Base-by-base conservation (phyloP, 345 rosid genomes). In the Aquilaria yunnanensis region DNA sequence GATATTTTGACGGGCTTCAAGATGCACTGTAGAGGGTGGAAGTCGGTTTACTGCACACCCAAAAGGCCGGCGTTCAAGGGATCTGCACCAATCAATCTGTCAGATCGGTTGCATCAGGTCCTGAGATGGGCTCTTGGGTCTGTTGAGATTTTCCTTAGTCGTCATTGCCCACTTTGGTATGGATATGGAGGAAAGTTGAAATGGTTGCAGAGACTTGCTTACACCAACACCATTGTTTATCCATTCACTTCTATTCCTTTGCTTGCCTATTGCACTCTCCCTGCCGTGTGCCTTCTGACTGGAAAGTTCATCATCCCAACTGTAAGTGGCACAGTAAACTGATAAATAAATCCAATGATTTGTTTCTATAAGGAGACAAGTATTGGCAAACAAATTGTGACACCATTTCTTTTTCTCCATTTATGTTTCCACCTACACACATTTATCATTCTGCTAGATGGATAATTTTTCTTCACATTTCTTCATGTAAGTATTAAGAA, bases 1-100 rank as follows among this genome's bases (percentile, higher is more conserved):
- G 96, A 92, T 64, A 92, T 92, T 53, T 69, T 93, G 51, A 87
- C 96, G 8, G 97, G 98, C 29, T 90, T 93, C 70, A 90, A 83
- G 73, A 93, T 93, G 97, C 98, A 93, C 62, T 93, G 98, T 65
- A 81, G 97, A 81, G 98, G 98, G 37, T 93, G 98, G 97, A 93
- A 79, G 52, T 93, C 97, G 0, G 82, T 93, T 8, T 93, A 93
- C 49, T 93, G 97, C 65, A 74, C 79, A 79, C 98, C 97, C 30
- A 80, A 81, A 62, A 77, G 83, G 70, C 80, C 97, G 37, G 98
- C 97, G 9, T 93, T 93, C 68, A 93, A 85, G 64, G 98, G 98
- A 60, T 89, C 98, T 9, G 97, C 97, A 29, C 98, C 98, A 0
- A 93, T 93, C 67, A 93, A 93, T 86, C 77, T 93, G 1, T 93